phyloP scores from a whole-genome alignment of 371 early-diverging fungal genomes.

The Choanephora cucurbitarum region DNA sequence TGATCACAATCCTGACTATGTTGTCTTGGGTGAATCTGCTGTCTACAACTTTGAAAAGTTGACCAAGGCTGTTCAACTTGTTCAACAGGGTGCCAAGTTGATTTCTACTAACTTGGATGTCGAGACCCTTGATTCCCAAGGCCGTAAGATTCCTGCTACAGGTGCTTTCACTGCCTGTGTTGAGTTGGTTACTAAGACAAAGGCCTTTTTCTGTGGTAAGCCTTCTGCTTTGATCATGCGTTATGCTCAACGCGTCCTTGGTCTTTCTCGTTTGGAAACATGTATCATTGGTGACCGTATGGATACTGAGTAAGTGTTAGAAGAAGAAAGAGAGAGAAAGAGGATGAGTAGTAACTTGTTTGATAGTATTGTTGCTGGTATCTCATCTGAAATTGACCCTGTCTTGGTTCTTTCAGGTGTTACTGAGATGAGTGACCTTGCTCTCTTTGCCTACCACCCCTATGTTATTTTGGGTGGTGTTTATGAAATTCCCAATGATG shows the following conservation, averaged over 20 bases:
- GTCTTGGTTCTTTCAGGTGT: slow-evolving; percentile 69
- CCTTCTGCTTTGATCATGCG: slow-evolving; percentile 70
- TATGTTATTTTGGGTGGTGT: slow-evolving; percentile 63
- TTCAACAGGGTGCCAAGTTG: slow-evolving; percentile 58
- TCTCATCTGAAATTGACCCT: slow-evolving; percentile 63
- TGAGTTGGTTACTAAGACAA: slow-evolving; percentile 63
- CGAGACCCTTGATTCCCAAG: slow-evolving; percentile 57
- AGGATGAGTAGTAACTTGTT: no score
- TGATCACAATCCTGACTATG: slow-evolving; percentile 65
- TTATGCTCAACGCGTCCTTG: slow-evolving; percentile 63
- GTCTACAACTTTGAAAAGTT: slow-evolving; percentile 65
- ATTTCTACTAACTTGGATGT: slow-evolving; percentile 72
- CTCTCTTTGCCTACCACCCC: slow-evolving; percentile 61
- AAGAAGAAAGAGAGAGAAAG: no score
- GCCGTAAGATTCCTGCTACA: slow-evolving; percentile 59
- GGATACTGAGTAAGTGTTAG: slow-evolving; percentile 67
- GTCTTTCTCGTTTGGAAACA: slow-evolving; percentile 57
- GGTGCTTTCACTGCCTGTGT: slow-evolving; percentile 66
- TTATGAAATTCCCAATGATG: slow-evolving; percentile 56
- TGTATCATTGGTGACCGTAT: slow-evolving; percentile 75
- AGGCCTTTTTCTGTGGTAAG: slow-evolving; percentile 72
- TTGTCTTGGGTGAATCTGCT: slow-evolving; percentile 66
- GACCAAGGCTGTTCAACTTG: slow-evolving; percentile 65
- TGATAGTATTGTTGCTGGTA: slow-evolving; percentile 52
- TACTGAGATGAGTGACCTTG: slow-evolving; percentile 54